Conservation (phyloP, 345 rosid species). For the Triadica sebifera region DNA sequence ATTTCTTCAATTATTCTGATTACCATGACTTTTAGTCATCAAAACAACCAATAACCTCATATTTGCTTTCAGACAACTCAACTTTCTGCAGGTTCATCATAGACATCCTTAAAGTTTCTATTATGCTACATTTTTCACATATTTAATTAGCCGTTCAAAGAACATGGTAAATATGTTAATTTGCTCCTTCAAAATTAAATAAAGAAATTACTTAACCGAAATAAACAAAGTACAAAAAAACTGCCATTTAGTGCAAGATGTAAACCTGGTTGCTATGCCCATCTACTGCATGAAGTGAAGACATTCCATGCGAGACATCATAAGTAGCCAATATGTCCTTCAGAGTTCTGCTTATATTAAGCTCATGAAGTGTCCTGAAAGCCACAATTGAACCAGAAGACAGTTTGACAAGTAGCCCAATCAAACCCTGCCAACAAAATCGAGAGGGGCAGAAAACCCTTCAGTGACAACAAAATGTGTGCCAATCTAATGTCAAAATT, state of each 20-base stretch:
- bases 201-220: background rate
- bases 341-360: constrained; percentile 63
- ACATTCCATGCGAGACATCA: constrained; percentile 69
- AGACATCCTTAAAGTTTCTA: background rate
- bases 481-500: constrained; percentile 2
- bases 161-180: background rate
- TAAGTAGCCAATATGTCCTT: constrained; percentile 70
- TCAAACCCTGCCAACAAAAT: constrained; percentile 67
- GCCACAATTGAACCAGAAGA: constrained; percentile 68
- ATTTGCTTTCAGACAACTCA: background rate
- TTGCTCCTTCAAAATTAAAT: background rate
- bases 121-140: background rate
- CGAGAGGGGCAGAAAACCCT: constrained; percentile 13
- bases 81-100: background rate
- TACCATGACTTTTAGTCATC: background rate
- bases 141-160: background rate
- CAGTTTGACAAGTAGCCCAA: constrained; percentile 80
- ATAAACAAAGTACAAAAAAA: background rate
- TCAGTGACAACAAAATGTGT: constrained; percentile 4
- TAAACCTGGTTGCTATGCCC: constrained; percentile 76
- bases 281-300: constrained; percentile 53
- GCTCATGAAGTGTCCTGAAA: constrained; percentile 73
- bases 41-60: background rate
- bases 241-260: constrained; percentile 9
- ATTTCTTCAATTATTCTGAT: too few relatives aligned